These are phyloP conservation scores for Phaffia australis DNA, from an alignment of 768 basidiomycete genomes.

Conservation along the genomic window DNA sequence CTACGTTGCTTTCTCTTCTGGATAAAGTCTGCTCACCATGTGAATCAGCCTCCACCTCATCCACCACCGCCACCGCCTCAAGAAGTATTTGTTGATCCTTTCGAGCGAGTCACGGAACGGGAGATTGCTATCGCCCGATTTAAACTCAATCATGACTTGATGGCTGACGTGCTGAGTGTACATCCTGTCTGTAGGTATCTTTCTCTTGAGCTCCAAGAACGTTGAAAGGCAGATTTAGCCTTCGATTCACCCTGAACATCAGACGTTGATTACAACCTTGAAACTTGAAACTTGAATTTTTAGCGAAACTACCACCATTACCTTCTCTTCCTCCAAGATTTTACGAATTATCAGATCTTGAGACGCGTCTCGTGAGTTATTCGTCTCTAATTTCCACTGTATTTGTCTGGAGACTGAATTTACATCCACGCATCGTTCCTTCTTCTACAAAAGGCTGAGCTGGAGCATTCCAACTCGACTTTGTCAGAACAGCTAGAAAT, in stretches of 20 bases:
- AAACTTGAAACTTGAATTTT: no score
- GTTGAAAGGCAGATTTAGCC: background rate
- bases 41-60: background rate
- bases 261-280: no score
- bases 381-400: background rate
- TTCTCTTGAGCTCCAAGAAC: background rate
- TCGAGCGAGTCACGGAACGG: slow-evolving; percentile 8
- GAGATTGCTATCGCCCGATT: slow-evolving; percentile 5
- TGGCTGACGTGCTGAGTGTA: slow-evolving; percentile 3
- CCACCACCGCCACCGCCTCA: background rate
- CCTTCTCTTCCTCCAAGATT: background rate
- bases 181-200: slow-evolving; percentile 8
- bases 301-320: slow-evolving; percentile 13
- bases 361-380: background rate
- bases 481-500: no score
- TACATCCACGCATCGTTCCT: no score
- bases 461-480: no score
- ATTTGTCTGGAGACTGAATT: no score
- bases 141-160: slow-evolving; percentile 13
- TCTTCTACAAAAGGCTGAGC: no score
- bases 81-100: slow-evolving; percentile 3
- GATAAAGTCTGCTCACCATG: background rate
- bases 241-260: no score
- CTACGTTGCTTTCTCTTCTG: background rate
- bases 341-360: slow-evolving; percentile 9